These are phyloP conservation scores for Colletotrichum echinochloae DNA, from an alignment of 2,329 filamentous ascomycete genomes.

Conservation along the genomic window DNA sequence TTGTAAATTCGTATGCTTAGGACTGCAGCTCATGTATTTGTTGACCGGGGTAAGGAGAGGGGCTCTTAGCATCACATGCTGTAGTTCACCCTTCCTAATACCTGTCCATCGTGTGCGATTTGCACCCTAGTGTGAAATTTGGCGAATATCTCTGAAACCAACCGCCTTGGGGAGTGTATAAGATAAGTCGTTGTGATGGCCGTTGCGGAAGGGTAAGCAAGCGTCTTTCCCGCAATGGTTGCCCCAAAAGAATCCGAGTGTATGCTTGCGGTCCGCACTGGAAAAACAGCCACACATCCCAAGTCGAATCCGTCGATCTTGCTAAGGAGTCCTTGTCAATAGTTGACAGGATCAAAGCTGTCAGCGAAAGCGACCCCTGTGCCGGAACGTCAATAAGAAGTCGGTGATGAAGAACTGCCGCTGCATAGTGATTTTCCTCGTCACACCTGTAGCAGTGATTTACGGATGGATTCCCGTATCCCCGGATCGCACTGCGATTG, in stretches of 20 bases:
- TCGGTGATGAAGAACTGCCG: slow-evolving; percentile 38
- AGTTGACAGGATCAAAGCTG: slow-evolving; percentile 14
- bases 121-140: no score
- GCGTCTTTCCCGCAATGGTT: background rate
- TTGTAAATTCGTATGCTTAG: no score
- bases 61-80: background rate
- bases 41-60: no score
- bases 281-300: slow-evolving; percentile 20
- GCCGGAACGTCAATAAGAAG: slow-evolving; percentile 35
- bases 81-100: background rate
- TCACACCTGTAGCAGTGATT: slow-evolving; percentile 9
- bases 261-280: background rate
- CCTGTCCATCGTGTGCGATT: background rate
- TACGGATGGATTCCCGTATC: slow-evolving; percentile 4
- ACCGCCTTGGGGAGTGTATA: background rate
- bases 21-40: no score
- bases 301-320: slow-evolving; percentile 38
- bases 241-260: slow-evolving; percentile 12
- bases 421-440: slow-evolving; percentile 19
- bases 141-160: background rate
- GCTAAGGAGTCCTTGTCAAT: slow-evolving; percentile 35
- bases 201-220: background rate
- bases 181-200: background rate
- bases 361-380: slow-evolving; percentile 24
- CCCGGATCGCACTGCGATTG: slow-evolving; percentile 2